These are phyloP conservation scores for Niebla homalea DNA, from an alignment of 495 filamentous ascomycete species.

Conservation along the genomic window DNA sequence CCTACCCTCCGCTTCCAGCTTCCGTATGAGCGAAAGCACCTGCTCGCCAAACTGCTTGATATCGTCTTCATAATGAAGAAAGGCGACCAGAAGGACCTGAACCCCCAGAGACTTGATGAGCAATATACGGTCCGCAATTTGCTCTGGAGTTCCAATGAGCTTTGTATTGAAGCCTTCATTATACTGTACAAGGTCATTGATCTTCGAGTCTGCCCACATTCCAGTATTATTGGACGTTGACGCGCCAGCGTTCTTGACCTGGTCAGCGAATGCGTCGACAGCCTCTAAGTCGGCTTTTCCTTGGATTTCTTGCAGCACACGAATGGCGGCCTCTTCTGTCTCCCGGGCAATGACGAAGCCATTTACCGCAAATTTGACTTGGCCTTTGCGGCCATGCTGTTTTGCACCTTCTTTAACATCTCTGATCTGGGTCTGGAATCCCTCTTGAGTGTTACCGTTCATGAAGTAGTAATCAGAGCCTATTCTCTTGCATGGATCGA, in stretches of 20 bases:
- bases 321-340: constrained; percentile 34
- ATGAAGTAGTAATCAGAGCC: constrained; percentile 36
- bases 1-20: constrained; percentile 30
- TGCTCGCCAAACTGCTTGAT: constrained; percentile 33
- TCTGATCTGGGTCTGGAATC: constrained; percentile 31
- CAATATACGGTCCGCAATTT: constrained; percentile 34
- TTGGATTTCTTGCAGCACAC: constrained; percentile 33
- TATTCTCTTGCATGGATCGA: constrained; percentile 32
- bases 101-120: constrained; percentile 34
- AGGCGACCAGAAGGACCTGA: constrained; percentile 28
- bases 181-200: constrained; percentile 37
- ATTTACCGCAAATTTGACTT: constrained; percentile 34
- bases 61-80: constrained; percentile 36
- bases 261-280: constrained; percentile 29
- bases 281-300: constrained; percentile 35
- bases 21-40: constrained; percentile 28
- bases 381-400: constrained; percentile 22
- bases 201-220: constrained; percentile 35
- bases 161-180: constrained; percentile 40
- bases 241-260: constrained; percentile 32
- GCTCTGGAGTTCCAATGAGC: constrained; percentile 35
- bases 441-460: constrained; percentile 37
- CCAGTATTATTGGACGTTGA: constrained; percentile 18
- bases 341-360: constrained; percentile 35
- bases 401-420: constrained; percentile 29